phyloP scores from a whole-genome alignment of 352 stramenopile genomes.

The Pythium aristosporum region DNA sequence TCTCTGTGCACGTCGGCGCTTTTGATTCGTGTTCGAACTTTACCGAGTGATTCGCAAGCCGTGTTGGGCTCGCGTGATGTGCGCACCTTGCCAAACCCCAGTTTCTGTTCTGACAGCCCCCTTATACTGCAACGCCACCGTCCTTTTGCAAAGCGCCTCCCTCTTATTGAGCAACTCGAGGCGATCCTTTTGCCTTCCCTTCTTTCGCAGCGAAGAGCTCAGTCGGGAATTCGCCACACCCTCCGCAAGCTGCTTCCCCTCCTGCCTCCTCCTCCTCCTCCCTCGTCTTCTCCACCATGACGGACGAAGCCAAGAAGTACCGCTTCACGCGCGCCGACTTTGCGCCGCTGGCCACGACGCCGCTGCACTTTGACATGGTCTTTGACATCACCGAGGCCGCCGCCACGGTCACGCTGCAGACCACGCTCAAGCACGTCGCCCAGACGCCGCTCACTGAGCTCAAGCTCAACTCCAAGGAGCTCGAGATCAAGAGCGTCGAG shows the following conservation, averaged over 20 bases:
- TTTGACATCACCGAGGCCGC: slow-evolving; percentile 70
- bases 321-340: slow-evolving; percentile 74
- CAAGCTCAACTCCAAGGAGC: slow-evolving; percentile 76
- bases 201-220: slow-evolving; percentile 1
- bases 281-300: not conserved
- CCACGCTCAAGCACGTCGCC: slow-evolving; percentile 57
- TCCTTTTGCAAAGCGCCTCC: not conserved
- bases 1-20: slow-evolving; percentile 11
- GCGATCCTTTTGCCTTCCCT: slow-evolving; percentile 6
- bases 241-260: slow-evolving; percentile 3
- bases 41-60: slow-evolving; percentile 20
- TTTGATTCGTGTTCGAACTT: slow-evolving; percentile 16
- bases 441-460: slow-evolving; percentile 42
- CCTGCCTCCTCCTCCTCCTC: not conserved
- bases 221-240: slow-evolving; percentile 27
- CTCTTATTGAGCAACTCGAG: not conserved
- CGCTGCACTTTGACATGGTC: slow-evolving; percentile 79
- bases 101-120: slow-evolving; percentile 2
- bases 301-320: slow-evolving; percentile 50
- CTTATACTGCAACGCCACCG: not conserved
- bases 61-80: not conserved
- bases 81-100: slow-evolving; percentile 17
- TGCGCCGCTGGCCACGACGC: slow-evolving; percentile 56
- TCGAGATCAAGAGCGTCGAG: slow-evolving; percentile 63
- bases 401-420: slow-evolving; percentile 68